Evolutionary conservation across 768 basidiomycete genomes (phyloP).

Genomic region (Naganishia onofrii): DNA sequence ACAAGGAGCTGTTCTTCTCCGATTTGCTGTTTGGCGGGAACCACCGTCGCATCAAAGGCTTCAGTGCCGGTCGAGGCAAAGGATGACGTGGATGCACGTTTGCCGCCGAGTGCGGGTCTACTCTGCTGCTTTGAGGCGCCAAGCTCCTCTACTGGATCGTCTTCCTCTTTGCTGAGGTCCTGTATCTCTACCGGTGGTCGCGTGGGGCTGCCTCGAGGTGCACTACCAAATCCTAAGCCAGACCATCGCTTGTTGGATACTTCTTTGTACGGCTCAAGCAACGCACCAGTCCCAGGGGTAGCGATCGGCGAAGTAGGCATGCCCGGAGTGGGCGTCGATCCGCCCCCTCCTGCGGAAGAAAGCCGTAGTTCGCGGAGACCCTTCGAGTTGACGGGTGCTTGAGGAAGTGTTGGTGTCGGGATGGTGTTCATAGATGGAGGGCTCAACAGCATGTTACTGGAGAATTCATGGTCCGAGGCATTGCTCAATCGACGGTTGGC

Average conservation of each 20-base stretch:
- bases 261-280: background rate
- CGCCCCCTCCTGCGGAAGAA: background rate
- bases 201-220: background rate
- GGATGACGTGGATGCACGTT: background rate
- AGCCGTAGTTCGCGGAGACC: constrained; percentile 46
- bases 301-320: background rate
- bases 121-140: background rate
- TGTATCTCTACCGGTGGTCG: background rate
- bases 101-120: background rate
- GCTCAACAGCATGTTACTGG: background rate
- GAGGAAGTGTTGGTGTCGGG: constrained; percentile 26
- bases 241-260: constrained; percentile 6
- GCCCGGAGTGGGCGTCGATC: constrained; percentile 9
- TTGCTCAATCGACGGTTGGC: constrained; percentile 12
- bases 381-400: constrained; percentile 24
- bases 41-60: background rate
- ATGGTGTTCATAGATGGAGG: background rate
- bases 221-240: background rate
- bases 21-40: constrained; percentile 54
- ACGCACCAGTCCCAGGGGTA: background rate
- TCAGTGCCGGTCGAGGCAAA: background rate
- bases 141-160: background rate
- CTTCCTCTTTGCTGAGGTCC: background rate
- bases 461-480: background rate
- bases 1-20: constrained; percentile 57